Conservation (phyloP, 2,329 filamentous ascomycete species). For the Venturia nashicola region DNA sequence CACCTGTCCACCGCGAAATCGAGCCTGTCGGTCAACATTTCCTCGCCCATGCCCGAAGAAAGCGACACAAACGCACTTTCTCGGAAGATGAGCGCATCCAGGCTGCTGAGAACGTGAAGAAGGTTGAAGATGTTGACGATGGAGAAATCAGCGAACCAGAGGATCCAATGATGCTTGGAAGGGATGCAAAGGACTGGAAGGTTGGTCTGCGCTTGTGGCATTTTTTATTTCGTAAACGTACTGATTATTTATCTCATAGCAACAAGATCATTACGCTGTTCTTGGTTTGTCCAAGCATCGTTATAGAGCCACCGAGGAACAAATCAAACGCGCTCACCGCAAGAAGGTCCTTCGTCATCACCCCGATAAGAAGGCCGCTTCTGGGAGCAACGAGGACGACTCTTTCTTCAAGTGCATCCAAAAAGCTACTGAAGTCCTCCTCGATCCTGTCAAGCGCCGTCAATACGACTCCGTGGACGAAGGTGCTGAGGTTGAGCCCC, state of each 20-base stretch:
- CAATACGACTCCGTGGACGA: constrained; percentile 98
- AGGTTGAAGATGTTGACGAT: constrained; percentile 80
- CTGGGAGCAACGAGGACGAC: constrained; percentile 79
- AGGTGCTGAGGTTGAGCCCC: constrained; percentile 81
- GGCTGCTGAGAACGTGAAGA: constrained; percentile 89
- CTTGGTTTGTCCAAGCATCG: constrained; percentile 88
- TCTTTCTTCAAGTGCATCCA: constrained; percentile 99
- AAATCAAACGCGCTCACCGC: constrained; percentile 97
- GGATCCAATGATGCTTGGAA: constrained; percentile 80
- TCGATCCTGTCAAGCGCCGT: constrained; percentile 81
- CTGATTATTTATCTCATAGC: constrained; percentile 34
- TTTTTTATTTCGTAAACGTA: background rate
- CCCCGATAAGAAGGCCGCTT: constrained; percentile 95
- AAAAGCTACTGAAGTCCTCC: constrained; percentile 86
- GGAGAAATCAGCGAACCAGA: constrained; percentile 90
- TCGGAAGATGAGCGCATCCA: constrained; percentile 97
- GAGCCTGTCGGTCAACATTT: constrained; percentile 97
- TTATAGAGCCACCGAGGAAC: constrained; percentile 85
- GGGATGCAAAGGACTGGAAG: constrained; percentile 99
- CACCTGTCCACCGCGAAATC: constrained; percentile 71
- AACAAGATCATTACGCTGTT: constrained; percentile 95
- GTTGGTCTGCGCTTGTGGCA: constrained; percentile 34
- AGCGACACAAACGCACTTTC: constrained; percentile 92
- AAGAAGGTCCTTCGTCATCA: constrained; percentile 99
- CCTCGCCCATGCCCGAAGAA: constrained; percentile 86